A percentile compares a stretch with the other conserved stretches of the same genome.
These are phyloP conservation scores for Rhexocercosporidium sp. DNA, from an alignment of 2,329 filamentous ascomycete genomes.

Conservation along the genomic window DNA sequence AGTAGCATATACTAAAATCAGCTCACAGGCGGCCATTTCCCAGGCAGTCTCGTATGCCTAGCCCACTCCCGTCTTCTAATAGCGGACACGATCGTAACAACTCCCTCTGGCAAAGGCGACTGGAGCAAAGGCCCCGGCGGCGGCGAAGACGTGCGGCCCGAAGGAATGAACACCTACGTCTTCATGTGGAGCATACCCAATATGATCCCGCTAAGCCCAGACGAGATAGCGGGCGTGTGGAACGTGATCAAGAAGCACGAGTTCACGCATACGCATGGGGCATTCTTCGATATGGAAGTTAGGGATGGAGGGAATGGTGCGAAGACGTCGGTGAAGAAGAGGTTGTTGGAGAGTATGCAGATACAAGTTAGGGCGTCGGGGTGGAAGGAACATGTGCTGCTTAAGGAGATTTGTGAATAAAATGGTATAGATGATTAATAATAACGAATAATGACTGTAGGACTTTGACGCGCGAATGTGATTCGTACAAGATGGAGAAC, in stretches of 20 bases:
- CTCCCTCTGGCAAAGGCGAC: constrained; percentile 60
- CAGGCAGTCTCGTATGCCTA: constrained; percentile 71
- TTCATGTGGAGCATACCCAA: constrained; percentile 84
- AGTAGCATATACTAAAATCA: too few species aligned
- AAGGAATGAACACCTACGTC: constrained; percentile 59
- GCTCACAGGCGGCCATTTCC: constrained; percentile 75
- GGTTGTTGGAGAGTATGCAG: constrained; percentile 77
- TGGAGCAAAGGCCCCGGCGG: constrained; percentile 53
- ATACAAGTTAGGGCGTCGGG: constrained; percentile 61
- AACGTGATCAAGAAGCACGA: constrained; percentile 62
- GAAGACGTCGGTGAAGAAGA: constrained; percentile 56
- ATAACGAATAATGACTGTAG: background rate
- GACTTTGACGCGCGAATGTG: background rate
- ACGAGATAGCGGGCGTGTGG: constrained; percentile 73
- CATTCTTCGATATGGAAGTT: constrained; percentile 69
- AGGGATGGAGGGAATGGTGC: constrained; percentile 47
- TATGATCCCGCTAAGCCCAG: constrained; percentile 71
- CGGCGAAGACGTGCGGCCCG: constrained; percentile 46
- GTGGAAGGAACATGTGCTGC: constrained; percentile 34
- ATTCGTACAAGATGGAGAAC: background rate
- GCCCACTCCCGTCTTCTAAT: constrained; percentile 69
- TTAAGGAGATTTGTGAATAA: constrained; percentile 29
- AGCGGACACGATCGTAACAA: constrained; percentile 78
- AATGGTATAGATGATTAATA: constrained; percentile 7
- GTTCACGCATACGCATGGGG: constrained; percentile 71